phyloP scores from a whole-genome alignment of 495 filamentous ascomycete species.

The Pseudoneurospora amorphoporcata region DNA sequence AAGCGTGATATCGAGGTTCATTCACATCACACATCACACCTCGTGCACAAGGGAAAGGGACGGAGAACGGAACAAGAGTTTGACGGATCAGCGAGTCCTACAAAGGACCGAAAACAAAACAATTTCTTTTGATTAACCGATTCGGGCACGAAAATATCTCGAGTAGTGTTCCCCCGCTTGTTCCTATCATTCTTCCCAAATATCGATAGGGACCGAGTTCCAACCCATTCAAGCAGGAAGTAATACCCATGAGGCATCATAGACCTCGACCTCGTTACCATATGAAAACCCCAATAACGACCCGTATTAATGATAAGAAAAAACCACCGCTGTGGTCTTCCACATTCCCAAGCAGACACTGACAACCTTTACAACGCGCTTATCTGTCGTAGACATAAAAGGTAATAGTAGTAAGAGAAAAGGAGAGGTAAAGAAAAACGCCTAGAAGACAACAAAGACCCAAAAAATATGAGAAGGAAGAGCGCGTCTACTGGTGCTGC shows the following conservation, averaged over 20 bases:
- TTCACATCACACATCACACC: background rate
- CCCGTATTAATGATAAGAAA: background rate
- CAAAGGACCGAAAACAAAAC: background rate
- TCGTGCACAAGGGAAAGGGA: background rate
- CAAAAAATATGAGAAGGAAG: background rate
- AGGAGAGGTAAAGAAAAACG: background rate
- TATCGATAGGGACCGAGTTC: background rate
- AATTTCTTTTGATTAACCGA: background rate
- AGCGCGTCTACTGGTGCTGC: background rate
- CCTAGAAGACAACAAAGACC: background rate
- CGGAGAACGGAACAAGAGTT: background rate
- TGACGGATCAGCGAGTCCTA: background rate
- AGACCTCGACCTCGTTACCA: background rate
- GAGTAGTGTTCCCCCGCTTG: background rate
- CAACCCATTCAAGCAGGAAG: background rate
- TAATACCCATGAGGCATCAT: background rate
- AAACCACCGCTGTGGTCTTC: background rate
- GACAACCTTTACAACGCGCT: background rate
- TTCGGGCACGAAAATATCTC: background rate
- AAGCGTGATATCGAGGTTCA: too few relatives aligned
- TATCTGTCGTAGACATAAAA: background rate
- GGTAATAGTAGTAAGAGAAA: background rate
- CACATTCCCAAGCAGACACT: background rate
- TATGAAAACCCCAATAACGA: background rate
- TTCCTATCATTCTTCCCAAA: background rate